These are phyloP conservation scores for Termitomyces eurrhizus DNA, from an alignment of 768 basidiomycete genomes.

Conservation along the genomic window DNA sequence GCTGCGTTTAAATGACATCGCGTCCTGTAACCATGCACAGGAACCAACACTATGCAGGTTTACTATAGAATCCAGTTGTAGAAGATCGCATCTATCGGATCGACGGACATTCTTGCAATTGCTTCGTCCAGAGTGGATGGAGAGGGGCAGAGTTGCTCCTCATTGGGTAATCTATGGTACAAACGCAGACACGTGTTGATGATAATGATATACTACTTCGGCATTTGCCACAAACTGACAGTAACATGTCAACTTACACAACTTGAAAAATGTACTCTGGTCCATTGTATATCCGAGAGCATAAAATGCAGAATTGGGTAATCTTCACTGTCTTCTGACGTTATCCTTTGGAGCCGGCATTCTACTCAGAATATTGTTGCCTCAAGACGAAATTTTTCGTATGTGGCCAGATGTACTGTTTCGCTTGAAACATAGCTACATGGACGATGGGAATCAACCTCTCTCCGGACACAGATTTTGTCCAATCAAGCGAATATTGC, in stretches of 20 bases:
- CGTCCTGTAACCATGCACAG: background rate
- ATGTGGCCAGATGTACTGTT: background rate
- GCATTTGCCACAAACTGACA: background rate
- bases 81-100: constrained; percentile 1
- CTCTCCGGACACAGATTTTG: background rate
- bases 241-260: background rate
- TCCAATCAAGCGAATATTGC: background rate
- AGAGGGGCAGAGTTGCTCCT: background rate
- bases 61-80: background rate
- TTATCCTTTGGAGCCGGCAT: background rate
- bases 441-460: background rate
- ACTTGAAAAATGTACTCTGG: background rate
- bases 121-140: background rate
- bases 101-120: background rate
- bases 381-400: background rate
- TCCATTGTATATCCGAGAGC: background rate
- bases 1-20: constrained; percentile 15
- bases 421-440: background rate
- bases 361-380: background rate
- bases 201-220: background rate
- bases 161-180: background rate
- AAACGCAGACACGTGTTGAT: no score
- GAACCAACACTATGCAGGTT: background rate
- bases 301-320: background rate
- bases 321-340: no score